A percentile compares a stretch with the other conserved stretches of the same genome.
These are phyloP conservation scores for Arabidopsis hybrid DNA, from an alignment of 441 rosid species.

Conservation along the genomic window DNA sequence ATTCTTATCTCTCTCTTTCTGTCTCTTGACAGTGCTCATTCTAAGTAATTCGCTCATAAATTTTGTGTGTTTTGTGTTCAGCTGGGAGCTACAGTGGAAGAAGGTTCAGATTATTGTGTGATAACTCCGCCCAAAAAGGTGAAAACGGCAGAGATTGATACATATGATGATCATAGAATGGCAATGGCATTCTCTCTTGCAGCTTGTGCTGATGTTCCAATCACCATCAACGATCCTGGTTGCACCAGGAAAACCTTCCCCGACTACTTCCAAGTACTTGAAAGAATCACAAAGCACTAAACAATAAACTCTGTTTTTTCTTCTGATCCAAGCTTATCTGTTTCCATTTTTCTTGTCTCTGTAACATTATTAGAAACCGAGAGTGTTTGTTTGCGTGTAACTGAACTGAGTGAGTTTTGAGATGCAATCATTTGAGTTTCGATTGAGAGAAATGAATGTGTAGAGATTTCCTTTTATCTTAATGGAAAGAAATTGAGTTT, in stretches of 20 bases:
- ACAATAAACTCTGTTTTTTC: background rate
- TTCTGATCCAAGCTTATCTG: slow-evolving; percentile 26
- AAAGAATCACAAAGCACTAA: slow-evolving; percentile 69
- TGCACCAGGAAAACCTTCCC: slow-evolving; percentile 98
- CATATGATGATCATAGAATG: slow-evolving; percentile 98
- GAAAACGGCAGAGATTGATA: slow-evolving; percentile 79
- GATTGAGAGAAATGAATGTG: no score
- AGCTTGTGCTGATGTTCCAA: slow-evolving; percentile 93
- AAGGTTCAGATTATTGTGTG: slow-evolving; percentile 93
- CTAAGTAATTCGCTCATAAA: background rate
- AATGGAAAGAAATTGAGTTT: background rate
- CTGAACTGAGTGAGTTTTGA: slow-evolving; percentile 12
- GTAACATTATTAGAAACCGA: slow-evolving; percentile 22
- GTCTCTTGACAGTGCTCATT: background rate
- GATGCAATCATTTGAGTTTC: slow-evolving; percentile 9
- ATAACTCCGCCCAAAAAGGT: slow-evolving; percentile 92
- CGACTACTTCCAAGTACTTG: slow-evolving; percentile 88
- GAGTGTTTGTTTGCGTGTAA: background rate
- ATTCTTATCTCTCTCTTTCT: background rate
- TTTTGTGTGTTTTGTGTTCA: slow-evolving; percentile 38
- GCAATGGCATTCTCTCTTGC: slow-evolving; percentile 99
- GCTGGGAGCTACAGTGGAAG: slow-evolving; percentile 98
- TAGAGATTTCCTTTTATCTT: no score
- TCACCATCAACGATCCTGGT: slow-evolving; percentile 91
- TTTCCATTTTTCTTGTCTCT: slow-evolving; percentile 20